Evolutionary conservation across 1,139 yeast species (phyloP).

Genomic region (Magnusiomyces magnusii): DNA sequence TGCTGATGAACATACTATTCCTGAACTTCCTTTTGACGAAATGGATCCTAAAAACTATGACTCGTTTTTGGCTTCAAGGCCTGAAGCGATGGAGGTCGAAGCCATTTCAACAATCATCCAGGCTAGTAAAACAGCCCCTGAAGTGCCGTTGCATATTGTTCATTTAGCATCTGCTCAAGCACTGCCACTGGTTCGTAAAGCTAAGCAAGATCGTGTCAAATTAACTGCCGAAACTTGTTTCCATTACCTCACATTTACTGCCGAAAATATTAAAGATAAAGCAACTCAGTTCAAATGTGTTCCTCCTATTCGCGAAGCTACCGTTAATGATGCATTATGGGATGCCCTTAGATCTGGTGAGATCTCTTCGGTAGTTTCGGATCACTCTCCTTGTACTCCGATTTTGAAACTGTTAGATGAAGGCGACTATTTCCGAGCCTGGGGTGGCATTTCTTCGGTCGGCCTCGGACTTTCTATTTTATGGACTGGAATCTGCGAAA

Average conservation of each 20-base stretch:
- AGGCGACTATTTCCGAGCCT: constrained; percentile 86
- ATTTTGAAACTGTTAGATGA: constrained; percentile 70
- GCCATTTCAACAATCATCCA: constrained; percentile 68
- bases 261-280: constrained; percentile 68
- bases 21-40: constrained; percentile 1
- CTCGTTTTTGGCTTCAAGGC: constrained; percentile 75
- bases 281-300: constrained; percentile 87
- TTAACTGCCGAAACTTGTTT: constrained; percentile 87
- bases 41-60: constrained; percentile 47
- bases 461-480: constrained; percentile 82
- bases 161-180: constrained; percentile 85
- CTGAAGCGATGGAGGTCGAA: constrained; percentile 77
- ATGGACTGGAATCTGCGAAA: constrained; percentile 60
- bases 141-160: constrained; percentile 68
- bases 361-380: constrained; percentile 85
- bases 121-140: constrained; percentile 50
- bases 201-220: constrained; percentile 51
- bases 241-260: constrained; percentile 72
- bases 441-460: constrained; percentile 97
- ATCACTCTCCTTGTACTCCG: constrained; percentile 95
- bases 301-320: constrained; percentile 80
- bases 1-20: constrained; percentile 4
- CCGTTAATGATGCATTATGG: constrained; percentile 70
- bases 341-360: constrained; percentile 55
- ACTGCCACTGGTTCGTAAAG: constrained; percentile 56